A percentile compares a stretch with the other conserved stretches of the same genome.
phyloP scores from a whole-genome alignment of 352 stramenopile species.

The Phytophthora meadii region DNA sequence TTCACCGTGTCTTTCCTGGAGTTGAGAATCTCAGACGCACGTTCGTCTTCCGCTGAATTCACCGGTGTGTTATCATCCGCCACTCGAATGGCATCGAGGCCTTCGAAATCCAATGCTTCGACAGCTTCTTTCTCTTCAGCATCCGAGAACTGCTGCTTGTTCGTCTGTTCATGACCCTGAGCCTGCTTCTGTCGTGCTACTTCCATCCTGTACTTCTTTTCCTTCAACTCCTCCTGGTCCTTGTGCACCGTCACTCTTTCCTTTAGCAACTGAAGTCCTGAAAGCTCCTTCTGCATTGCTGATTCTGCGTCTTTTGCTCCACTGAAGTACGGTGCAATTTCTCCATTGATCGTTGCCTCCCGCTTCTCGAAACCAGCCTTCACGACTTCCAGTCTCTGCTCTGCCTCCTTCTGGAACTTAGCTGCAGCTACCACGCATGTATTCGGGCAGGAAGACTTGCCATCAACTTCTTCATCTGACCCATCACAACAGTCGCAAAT shows the following conservation, averaged over 20 bases:
- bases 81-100: conserved; percentile 34
- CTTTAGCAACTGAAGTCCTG: conserved; percentile 52
- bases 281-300: conserved; percentile 44
- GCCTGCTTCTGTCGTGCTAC: conserved; percentile 54
- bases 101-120: conserved; percentile 38
- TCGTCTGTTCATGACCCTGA: conserved; percentile 14
- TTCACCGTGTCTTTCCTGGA: conserved; percentile 38
- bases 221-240: conserved; percentile 67
- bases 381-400: conserved; percentile 48
- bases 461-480: conserved; percentile 81
- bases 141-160: conserved; percentile 24
- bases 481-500: conserved; percentile 99
- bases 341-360: conserved; percentile 41
- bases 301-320: conserved; percentile 35
- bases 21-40: conserved; percentile 42
- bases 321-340: conserved; percentile 58
- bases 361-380: conserved; percentile 57
- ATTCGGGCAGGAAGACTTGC: conserved; percentile 41
- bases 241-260: conserved; percentile 70
- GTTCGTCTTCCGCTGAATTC: conserved; percentile 34
- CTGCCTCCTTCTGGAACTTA: conserved; percentile 43
- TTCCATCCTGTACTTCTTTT: conserved; percentile 62
- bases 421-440: conserved; percentile 54
- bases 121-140: conserved; percentile 21
- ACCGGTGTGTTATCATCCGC: conserved; percentile 34